Conservation (phyloP, 352 stramenopile genomes). For the Elongisporangium undulatum region DNA sequence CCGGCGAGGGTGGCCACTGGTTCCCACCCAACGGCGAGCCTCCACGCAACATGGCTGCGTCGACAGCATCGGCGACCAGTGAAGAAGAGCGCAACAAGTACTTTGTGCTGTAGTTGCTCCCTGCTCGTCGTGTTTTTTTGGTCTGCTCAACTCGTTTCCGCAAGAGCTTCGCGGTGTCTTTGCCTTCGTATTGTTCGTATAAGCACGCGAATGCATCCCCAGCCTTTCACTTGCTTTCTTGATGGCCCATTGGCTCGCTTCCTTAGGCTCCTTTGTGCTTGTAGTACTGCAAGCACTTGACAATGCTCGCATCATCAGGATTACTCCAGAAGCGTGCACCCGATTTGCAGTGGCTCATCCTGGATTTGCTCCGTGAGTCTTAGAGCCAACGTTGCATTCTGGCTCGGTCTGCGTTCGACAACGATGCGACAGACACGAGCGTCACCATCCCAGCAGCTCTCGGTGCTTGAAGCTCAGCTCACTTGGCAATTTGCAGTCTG, state of each 20-base stretch:
- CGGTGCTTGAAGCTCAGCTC: too few species aligned
- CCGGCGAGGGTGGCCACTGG: constrained; percentile 29
- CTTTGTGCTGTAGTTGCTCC: constrained; percentile 67
- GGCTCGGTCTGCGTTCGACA: too few species aligned
- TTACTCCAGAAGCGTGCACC: neutral
- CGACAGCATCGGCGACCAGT: constrained; percentile 32
- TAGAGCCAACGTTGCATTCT: too few species aligned
- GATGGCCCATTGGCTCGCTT: too few species aligned
- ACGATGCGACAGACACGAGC: too few species aligned
- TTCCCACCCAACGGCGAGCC: constrained; percentile 17
- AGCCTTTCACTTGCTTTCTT: neutral
- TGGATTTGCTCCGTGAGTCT: too few species aligned
- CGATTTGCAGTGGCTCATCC: too few species aligned
- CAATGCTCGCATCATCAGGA: neutral
- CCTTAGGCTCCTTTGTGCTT: too few species aligned
- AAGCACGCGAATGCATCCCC: neutral
- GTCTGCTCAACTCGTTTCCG: neutral
- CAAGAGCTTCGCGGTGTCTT: neutral
- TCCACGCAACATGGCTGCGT: neutral
- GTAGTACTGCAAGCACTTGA: too few species aligned
- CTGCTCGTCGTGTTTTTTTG: neutral
- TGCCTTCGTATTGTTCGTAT: neutral
- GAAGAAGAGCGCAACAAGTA: constrained; percentile 82
- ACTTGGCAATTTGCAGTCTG: too few species aligned
- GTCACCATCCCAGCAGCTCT: too few species aligned